A percentile compares a stretch with the other conserved stretches of the same genome.
These are phyloP conservation scores for Helicostylum pulchrum DNA, from an alignment of 192 early-diverging fungal genomes.

Conservation along the genomic window DNA sequence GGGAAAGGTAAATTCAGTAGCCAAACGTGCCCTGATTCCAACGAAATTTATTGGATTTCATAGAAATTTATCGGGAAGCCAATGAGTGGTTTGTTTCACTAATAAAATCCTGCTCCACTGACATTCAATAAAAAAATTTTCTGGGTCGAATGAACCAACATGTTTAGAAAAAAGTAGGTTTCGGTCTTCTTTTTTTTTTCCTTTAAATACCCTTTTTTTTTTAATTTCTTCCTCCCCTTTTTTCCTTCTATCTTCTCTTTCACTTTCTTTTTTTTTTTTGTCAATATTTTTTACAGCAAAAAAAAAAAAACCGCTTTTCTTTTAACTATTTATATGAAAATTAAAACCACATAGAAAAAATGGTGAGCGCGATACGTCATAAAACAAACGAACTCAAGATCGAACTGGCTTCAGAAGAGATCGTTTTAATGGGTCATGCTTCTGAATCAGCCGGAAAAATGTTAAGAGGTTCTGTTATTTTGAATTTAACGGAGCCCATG, in stretches of 20 bases:
- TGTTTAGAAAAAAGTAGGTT: neutral
- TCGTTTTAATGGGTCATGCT: constrained; percentile 18
- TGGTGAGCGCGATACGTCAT: neutral
- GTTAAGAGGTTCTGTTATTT: constrained; percentile 48
- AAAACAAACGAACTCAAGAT: constrained; percentile 22
- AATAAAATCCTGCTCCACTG: too few relatives aligned
- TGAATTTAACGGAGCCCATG: constrained; percentile 45
- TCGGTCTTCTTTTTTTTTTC: neutral
- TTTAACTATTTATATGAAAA: neutral
- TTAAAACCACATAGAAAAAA: neutral
- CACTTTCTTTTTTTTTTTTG: neutral
- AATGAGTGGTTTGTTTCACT: too few relatives aligned
- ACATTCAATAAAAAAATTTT: too few relatives aligned
- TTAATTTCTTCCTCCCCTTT: neutral
- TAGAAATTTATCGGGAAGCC: too few relatives aligned
- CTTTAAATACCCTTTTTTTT: neutral
- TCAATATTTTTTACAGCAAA: too few relatives aligned
- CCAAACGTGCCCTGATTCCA: too few relatives aligned
- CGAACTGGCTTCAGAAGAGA: constrained; percentile 10
- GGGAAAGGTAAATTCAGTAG: too few relatives aligned
- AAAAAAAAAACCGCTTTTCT: neutral
- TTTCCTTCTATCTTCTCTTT: neutral
- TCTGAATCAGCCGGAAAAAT: constrained; percentile 44
- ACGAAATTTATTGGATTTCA: too few relatives aligned
- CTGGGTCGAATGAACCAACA: too few relatives aligned